phyloP scores from a whole-genome alignment of 345 rosid genomes.

The Hibiscus trionum region DNA sequence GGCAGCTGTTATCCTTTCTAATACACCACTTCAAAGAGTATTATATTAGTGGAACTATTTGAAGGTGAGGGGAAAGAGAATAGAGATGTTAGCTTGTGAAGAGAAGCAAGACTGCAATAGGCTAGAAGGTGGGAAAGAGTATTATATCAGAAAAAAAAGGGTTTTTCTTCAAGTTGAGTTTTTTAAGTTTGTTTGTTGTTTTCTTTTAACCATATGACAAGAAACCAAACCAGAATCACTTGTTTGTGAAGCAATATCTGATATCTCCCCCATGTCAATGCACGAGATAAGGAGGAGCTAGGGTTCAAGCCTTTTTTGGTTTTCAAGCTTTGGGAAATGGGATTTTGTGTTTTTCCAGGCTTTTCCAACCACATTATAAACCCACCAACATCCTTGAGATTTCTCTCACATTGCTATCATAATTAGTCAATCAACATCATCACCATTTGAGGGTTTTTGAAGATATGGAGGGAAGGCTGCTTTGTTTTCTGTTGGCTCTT shows the following conservation, averaged over 20 bases:
- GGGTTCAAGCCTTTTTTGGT: neutral
- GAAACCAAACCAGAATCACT: constrained; percentile 18
- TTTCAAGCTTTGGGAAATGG: constrained; percentile 23
- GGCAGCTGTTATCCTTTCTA: constrained; percentile 10
- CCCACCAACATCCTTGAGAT: neutral
- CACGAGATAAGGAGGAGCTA: constrained; percentile 7
- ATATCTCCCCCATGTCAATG: constrained; percentile 6
- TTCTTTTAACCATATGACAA: constrained; percentile 2
- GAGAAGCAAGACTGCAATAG: constrained; percentile 11
- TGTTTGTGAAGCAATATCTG: constrained; percentile 28
- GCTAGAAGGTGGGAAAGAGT: neutral
- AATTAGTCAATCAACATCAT: constrained; percentile 13
- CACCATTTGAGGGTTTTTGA: constrained; percentile 23
- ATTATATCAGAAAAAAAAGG: no score
- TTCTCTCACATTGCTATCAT: constrained; percentile 13
- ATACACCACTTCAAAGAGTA: constrained; percentile 8
- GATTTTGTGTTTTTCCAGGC: constrained; percentile 10
- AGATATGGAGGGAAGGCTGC: constrained; percentile 30
- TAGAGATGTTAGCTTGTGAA: constrained; percentile 14
- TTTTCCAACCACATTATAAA: constrained; percentile 8
- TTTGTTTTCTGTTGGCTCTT: constrained; percentile 30
- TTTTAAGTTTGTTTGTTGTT: neutral
- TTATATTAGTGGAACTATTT: constrained; percentile 8
- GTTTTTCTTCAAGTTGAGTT: no score
- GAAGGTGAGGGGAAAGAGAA: constrained; percentile 5